Conservation (phyloP, 2,329 filamentous ascomycete genomes). For the Ophiocordyceps australis region DNA sequence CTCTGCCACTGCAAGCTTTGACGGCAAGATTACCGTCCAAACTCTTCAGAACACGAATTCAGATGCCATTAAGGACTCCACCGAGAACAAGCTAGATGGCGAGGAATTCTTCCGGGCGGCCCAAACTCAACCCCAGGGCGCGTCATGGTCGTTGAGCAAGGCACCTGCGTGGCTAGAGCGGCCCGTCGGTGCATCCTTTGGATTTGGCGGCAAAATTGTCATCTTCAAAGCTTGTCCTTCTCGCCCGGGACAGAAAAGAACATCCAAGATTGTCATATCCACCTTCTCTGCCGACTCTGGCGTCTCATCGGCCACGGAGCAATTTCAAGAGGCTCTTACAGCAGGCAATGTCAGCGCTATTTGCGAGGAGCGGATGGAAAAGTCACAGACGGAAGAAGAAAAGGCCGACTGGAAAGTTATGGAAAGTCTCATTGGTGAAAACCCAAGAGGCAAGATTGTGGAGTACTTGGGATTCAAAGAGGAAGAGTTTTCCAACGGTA, state of each 20-base stretch:
- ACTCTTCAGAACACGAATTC: slow-evolving; percentile 88
- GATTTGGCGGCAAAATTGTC: slow-evolving; percentile 86
- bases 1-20: slow-evolving; percentile 89
- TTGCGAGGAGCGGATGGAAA: slow-evolving; percentile 59
- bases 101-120: slow-evolving; percentile 96
- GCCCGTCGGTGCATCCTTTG: slow-evolving; percentile 75
- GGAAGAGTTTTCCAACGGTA: slow-evolving; percentile 31
- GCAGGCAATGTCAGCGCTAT: slow-evolving; percentile 61
- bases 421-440: slow-evolving; percentile 68
- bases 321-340: slow-evolving; percentile 69
- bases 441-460: slow-evolving; percentile 70
- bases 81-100: slow-evolving; percentile 58
- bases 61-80: slow-evolving; percentile 45
- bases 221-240: slow-evolving; percentile 44
- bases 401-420: slow-evolving; percentile 95
- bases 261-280: slow-evolving; percentile 67
- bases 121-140: slow-evolving; percentile 77
- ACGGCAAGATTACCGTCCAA: slow-evolving; percentile 88
- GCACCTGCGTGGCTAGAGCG: slow-evolving; percentile 83
- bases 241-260: slow-evolving; percentile 42
- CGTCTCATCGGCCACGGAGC: slow-evolving; percentile 67
- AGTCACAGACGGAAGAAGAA: slow-evolving; percentile 71
- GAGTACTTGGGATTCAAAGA: slow-evolving; percentile 80
- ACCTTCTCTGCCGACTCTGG: slow-evolving; percentile 79
- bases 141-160: slow-evolving; percentile 71